phyloP scores from a whole-genome alignment of 2,329 filamentous ascomycete species.

The Cadophora sp. region DNA sequence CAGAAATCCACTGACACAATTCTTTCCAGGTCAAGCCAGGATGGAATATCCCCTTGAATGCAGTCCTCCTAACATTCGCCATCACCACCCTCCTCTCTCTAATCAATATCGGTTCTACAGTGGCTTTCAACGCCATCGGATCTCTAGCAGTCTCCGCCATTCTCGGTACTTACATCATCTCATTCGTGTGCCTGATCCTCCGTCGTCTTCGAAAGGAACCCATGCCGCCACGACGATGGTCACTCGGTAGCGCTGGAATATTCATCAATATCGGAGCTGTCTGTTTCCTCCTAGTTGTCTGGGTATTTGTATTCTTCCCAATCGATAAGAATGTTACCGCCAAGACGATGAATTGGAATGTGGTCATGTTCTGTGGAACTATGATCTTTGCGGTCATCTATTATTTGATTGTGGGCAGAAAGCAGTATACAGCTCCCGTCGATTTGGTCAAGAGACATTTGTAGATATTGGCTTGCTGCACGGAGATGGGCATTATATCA shows the following conservation, averaged over 20 bases:
- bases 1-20: background rate
- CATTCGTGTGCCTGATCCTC: slow-evolving; percentile 51
- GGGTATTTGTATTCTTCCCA: slow-evolving; percentile 58
- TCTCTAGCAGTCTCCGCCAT: slow-evolving; percentile 57
- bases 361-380: slow-evolving; percentile 29
- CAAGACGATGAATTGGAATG: slow-evolving; percentile 54
- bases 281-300: slow-evolving; percentile 51
- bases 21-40: slow-evolving; percentile 46
- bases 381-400: slow-evolving; percentile 33
- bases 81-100: slow-evolving; percentile 36
- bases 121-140: slow-evolving; percentile 59
- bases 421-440: slow-evolving; percentile 41
- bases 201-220: slow-evolving; percentile 45
- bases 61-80: slow-evolving; percentile 37
- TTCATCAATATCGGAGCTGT: slow-evolving; percentile 51
- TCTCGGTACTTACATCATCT: slow-evolving; percentile 57
- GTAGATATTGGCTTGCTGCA: background rate
- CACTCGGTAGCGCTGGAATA: slow-evolving; percentile 51
- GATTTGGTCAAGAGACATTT: slow-evolving; percentile 24
- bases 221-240: slow-evolving; percentile 46
- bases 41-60: slow-evolving; percentile 51
- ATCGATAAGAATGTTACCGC: slow-evolving; percentile 46
- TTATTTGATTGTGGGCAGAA: slow-evolving; percentile 44
- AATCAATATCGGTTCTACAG: slow-evolving; percentile 58
- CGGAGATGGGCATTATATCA: background rate